These are phyloP conservation scores for Diaporthe sp. DNA, from an alignment of 2,329 filamentous ascomycete species.

Conservation along the genomic window DNA sequence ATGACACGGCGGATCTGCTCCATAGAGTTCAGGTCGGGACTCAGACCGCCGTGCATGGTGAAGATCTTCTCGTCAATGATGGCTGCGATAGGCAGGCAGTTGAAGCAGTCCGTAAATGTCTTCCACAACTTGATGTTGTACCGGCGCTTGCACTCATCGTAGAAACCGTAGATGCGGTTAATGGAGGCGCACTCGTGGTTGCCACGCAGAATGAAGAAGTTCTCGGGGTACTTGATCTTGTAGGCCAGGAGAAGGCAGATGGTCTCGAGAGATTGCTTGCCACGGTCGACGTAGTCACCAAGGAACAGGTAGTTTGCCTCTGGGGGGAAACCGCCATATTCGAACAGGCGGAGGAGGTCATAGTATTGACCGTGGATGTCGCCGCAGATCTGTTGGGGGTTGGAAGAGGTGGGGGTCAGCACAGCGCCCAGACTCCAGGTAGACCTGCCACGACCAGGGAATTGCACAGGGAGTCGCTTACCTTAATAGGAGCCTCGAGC, in stretches of 20 bases:
- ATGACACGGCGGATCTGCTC: constrained; percentile 99
- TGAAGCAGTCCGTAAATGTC: constrained; percentile 99
- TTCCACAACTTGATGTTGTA: constrained; percentile 99
- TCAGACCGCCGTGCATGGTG: constrained; percentile 98
- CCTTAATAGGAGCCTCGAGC: constrained; percentile 99
- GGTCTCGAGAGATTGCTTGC: constrained; percentile 98
- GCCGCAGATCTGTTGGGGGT: constrained; percentile 84
- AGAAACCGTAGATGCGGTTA: constrained; percentile 99
- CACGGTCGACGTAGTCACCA: constrained; percentile 97
- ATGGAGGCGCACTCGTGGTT: constrained; percentile 99
- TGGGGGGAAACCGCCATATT: constrained; percentile 97
- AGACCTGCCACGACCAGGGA: constrained; percentile 32
- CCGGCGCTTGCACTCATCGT: constrained; percentile 98
- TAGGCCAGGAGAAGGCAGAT: constrained; percentile 97
- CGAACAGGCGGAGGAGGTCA: constrained; percentile 95
- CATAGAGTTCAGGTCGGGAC: constrained; percentile 98
- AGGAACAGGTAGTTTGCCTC: constrained; percentile 99
- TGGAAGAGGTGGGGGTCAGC: constrained; percentile 37
- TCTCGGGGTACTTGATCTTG: constrained; percentile 99
- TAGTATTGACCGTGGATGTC: constrained; percentile 99
- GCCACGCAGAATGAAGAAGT: constrained; percentile 98
- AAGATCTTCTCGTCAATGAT: constrained; percentile 99
- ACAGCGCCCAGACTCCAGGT: constrained; percentile 13
- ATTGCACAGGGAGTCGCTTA: constrained; percentile 58
- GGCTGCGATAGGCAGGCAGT: constrained; percentile 96